Percentiles rank a stretch among this genome's conserved stretches.
These are phyloP conservation scores for Carallia pectinifolia DNA, from an alignment of 345 rosid species.

Conservation along the genomic window DNA sequence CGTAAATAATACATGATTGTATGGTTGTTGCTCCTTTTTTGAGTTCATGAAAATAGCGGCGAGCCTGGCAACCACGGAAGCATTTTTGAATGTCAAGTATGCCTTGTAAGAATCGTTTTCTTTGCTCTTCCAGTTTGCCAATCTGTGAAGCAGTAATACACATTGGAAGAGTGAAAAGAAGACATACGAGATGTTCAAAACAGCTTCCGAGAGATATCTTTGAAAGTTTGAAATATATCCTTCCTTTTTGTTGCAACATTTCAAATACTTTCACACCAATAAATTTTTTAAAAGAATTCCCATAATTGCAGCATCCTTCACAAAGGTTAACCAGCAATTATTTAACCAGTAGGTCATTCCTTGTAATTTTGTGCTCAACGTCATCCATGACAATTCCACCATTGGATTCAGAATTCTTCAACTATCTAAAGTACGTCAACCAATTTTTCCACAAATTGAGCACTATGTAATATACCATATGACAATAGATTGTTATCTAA, in stretches of 20 bases:
- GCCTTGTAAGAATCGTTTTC: constrained; percentile 57
- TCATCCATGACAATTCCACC: too few relatives aligned
- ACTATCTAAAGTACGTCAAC: too few relatives aligned
- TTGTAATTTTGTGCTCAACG: too few relatives aligned
- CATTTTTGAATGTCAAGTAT: constrained; percentile 64
- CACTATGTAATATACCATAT: too few relatives aligned
- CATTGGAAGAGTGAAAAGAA: constrained; percentile 1
- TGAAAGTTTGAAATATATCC: not conserved
- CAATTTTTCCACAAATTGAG: too few relatives aligned
- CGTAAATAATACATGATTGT: constrained; percentile 66
- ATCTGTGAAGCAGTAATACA: constrained; percentile 45
- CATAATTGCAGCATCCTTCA: too few relatives aligned
- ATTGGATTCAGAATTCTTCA: too few relatives aligned
- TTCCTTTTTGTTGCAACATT: not conserved
- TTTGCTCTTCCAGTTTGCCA: constrained; percentile 63
- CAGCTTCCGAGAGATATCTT: not conserved
- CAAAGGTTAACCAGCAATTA: too few relatives aligned
- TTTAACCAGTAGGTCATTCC: too few relatives aligned
- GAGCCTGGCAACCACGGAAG: constrained; percentile 62
- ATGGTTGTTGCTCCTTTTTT: constrained; percentile 47
- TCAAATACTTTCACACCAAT: too few relatives aligned
- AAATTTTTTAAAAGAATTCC: too few relatives aligned
- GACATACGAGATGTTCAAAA: not conserved
- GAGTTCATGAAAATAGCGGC: constrained; percentile 47
- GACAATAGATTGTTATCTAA: too few relatives aligned